Evolutionary conservation across 2,329 filamentous ascomycete species (phyloP), one percentile per base, ranked within the genome.

Genomic region (Plectosphaerella cucumerina): DNA sequence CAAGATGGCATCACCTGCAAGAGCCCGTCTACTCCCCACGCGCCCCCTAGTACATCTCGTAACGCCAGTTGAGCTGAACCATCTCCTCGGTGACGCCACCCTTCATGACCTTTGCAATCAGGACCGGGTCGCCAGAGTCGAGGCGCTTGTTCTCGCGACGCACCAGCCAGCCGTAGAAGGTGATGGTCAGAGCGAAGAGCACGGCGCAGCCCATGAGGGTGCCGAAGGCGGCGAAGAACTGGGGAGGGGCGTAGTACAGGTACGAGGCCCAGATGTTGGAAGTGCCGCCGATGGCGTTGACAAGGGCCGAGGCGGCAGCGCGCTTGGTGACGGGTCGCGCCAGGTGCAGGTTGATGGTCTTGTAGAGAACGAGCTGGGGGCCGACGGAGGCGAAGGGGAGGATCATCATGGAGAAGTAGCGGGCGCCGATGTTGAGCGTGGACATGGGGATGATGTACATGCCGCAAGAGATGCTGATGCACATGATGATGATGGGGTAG

Each of bases 81-180:
- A 72, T 72, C 55, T 74, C 69, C 46, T 70, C 64, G 1, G 71
- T 74, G 4, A 73, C 70, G 9, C 71, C 71, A 3, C 67, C 67
- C 49, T 66, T 70, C 15, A 70, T 60, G 4, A 64, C 71, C 59
- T 71, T 70, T 0, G 63, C 67, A 50, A 73, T 65, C 49, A 65
- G 35, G 3, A 58, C 62, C 1, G 60, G 60, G n/a, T 70, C 61
- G 3, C 64, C 67, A 0, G 68, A 69, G 41, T 71, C 68, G 47
- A 73, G 51, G 1, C 67, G 65, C 34, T 53, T 61, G 56, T 72
- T 73, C 54, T 72, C 70, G 2, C 69, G 64, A 45, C 65, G 37
- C 5, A 73, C 57, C 4, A 69, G 45, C 65, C 66, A 69, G 15
- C 68, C 63, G 49, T 72, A 72, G 9, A 63, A 43, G 3, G 68